phyloP scores from a whole-genome alignment of 2,329 filamentous ascomycete species.

The Teratosphaeriaceae sp. region DNA sequence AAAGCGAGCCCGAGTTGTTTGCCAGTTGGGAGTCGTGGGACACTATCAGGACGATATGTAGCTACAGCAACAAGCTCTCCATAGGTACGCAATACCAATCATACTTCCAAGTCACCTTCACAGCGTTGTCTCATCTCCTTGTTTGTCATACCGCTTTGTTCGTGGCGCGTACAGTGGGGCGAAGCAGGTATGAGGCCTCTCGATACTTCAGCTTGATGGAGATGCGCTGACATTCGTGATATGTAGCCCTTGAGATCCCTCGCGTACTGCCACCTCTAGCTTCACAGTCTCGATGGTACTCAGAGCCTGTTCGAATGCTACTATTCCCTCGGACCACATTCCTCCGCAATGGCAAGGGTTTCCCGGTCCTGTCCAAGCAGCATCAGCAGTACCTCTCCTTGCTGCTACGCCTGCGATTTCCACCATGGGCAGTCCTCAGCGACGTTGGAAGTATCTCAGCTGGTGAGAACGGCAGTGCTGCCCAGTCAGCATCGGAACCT shows the following conservation, averaged over 20 bases:
- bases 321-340: conserved; percentile 49
- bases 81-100: conserved; percentile 55
- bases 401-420: conserved; percentile 50
- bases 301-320: conserved; percentile 54
- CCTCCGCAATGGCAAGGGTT: conserved; percentile 52
- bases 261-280: conserved; percentile 50
- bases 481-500: conserved; percentile 38
- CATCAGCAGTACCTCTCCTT: conserved; percentile 53
- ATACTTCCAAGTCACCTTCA: background rate
- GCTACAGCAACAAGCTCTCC: conserved; percentile 72
- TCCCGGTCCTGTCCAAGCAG: conserved; percentile 50
- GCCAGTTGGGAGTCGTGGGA: conserved; percentile 94
- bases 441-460: conserved; percentile 47
- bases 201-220: background rate
- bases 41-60: conserved; percentile 73
- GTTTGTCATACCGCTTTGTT: background rate
- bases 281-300: conserved; percentile 56
- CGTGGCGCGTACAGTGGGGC: too few relatives aligned
- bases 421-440: conserved; percentile 56
- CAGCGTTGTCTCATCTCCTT: too few relatives aligned
- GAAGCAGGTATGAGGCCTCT: background rate
- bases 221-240: background rate
- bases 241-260: conserved; percentile 51
- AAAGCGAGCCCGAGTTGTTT: conserved; percentile 48
- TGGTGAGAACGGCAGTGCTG: background rate